Conservation (phyloP, 78 protist genomes). For the Dictyostelium brefeldianum region DNA sequence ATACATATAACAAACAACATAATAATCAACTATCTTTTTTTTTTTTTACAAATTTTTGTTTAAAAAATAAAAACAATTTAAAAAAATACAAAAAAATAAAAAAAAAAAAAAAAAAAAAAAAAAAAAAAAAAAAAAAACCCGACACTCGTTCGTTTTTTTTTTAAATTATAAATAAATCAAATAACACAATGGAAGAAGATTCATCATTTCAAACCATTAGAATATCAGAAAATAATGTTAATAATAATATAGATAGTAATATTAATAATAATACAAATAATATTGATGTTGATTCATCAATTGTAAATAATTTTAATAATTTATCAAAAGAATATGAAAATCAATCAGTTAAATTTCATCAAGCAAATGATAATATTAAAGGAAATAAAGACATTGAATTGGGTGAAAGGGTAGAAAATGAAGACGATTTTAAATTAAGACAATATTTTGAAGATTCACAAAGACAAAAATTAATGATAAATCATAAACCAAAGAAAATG, state of each 20-base stretch:
- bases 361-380: too few species aligned
- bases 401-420: constrained; percentile 21
- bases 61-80: too few species aligned
- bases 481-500: constrained; percentile 52
- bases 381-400: constrained; percentile 3
- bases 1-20: too few species aligned
- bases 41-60: too few species aligned
- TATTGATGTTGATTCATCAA: not conserved
- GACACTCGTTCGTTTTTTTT: too few species aligned
- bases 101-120: too few species aligned
- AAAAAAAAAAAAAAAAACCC: too few species aligned
- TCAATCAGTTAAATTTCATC: not conserved
- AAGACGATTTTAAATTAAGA: constrained; percentile 64
- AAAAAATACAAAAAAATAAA: too few species aligned
- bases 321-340: not conserved
- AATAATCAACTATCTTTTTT: too few species aligned
- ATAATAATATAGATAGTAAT: not conserved
- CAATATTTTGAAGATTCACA: constrained; percentile 73
- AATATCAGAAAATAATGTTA: constrained; percentile 17
- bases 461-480: constrained; percentile 11
- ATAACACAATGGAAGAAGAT: not conserved
- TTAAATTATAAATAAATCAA: too few species aligned
- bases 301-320: not conserved
- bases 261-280: not conserved
- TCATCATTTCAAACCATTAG: constrained; percentile 2